phyloP scores from a whole-genome alignment of 768 basidiomycete genomes.

The Trametes gibbosa region DNA sequence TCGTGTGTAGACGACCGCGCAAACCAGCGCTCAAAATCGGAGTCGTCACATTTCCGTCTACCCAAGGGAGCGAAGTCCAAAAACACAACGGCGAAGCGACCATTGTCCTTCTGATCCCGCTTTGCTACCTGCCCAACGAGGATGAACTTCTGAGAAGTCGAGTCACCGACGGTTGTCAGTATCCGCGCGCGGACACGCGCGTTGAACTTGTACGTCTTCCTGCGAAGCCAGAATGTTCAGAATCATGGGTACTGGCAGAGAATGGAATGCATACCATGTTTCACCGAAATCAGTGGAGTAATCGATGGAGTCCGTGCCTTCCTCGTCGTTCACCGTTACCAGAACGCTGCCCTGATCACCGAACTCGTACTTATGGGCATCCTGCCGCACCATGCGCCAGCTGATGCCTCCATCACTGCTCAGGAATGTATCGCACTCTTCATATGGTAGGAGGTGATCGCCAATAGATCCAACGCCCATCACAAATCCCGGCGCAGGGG shows the following conservation, averaged over 20 bases:
- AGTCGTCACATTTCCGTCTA: conserved; percentile 60
- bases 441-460: conserved; percentile 60
- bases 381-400: conserved; percentile 74
- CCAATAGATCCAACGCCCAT: conserved; percentile 98
- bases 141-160: conserved; percentile 94
- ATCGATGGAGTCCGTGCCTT: conserved; percentile 57
- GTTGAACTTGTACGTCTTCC: conserved; percentile 70
- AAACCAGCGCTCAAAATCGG: conserved; percentile 88
- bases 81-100: conserved; percentile 68
- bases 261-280: conserved; percentile 60
- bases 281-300: conserved; percentile 85
- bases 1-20: conserved; percentile 63
- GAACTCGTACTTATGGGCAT: conserved; percentile 94
- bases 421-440: conserved; percentile 90
- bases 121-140: conserved; percentile 77
- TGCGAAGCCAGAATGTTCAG: conserved; percentile 29
- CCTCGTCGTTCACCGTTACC: conserved; percentile 85
- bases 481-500: conserved; percentile 88
- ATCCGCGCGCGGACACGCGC: conserved; percentile 68
- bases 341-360: conserved; percentile 85
- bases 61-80: conserved; percentile 80
- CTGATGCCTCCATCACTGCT: conserved; percentile 85
- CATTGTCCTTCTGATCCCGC: conserved; percentile 49
- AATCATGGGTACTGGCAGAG: background rate
- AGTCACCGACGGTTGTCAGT: conserved; percentile 89